These are phyloP conservation scores for Fusarium tanahbumbuense DNA, from an alignment of 2,329 filamentous ascomycete species.

Conservation along the genomic window DNA sequence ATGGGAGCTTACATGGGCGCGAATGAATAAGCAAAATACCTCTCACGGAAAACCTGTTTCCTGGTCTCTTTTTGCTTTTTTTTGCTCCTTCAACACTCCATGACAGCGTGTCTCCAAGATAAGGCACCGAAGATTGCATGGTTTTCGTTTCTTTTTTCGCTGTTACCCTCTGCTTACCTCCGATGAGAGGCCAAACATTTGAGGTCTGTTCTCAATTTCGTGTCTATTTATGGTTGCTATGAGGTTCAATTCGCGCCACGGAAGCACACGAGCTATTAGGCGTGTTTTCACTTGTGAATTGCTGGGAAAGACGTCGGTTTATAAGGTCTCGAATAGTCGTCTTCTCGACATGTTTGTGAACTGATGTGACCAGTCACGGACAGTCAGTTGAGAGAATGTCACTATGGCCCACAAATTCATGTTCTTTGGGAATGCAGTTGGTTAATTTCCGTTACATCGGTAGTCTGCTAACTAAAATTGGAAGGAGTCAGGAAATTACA, in stretches of 20 bases:
- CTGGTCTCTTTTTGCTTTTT: not conserved
- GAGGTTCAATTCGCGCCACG: accelerated
- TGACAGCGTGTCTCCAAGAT: accelerated
- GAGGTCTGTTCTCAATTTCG: not conserved
- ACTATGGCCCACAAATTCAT: not conserved
- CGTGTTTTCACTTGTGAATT: not conserved
- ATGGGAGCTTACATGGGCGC: not conserved
- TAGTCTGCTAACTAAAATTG: not conserved
- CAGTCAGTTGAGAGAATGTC: not conserved
- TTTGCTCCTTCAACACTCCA: accelerated
- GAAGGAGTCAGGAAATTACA: not conserved
- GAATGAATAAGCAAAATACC: not conserved
- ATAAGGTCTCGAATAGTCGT: too few species aligned
- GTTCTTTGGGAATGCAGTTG: not conserved
- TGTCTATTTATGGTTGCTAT: too few species aligned
- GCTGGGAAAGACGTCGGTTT: too few species aligned
- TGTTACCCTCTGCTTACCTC: not conserved
- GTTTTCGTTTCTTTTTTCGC: not conserved
- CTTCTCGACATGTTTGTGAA: not conserved
- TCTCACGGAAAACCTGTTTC: not conserved
- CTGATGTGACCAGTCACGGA: not conserved
- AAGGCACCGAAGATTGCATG: not conserved
- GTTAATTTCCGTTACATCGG: not conserved
- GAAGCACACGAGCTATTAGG: not conserved
- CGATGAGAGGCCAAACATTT: not conserved